Base-by-base conservation (phyloP, 805 yeast species). In the Ogataea paradorogensis region DNA sequence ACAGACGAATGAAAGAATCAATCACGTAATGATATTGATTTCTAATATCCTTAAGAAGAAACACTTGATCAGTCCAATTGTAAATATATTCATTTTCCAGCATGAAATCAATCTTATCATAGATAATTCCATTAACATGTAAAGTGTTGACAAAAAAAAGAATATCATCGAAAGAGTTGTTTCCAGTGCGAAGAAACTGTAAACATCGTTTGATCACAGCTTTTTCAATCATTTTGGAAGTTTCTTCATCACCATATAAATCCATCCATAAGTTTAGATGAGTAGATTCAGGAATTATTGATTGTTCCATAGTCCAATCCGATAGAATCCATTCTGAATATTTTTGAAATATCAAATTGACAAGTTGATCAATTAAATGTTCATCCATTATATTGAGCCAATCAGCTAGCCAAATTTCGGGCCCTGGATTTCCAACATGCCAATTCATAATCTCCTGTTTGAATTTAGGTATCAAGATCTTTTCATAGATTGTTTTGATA, bases 181-280 rank as follows among this genome's bases (percentile, higher is more conserved):
- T n/a, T 7, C 26, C 25, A 5, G 15, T 13, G 9, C 40, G 30
- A 9, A 36, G 10, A 9, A 16, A 20, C 6, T 13, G 7, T 0
- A 86, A 73, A 21, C 81, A 81, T 35, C 81, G 84, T 44, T 66
- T 72, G 47, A 81, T 76, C 0, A 84, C 66, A 4, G 71, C 65
- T 16, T 42, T 31, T 11, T 45, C 49, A 5, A 66, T 35, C 14
- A 50, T 29, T 8, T 40, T 32, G 3, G 45, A 39, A 23, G 52
- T 51, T 9, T 46, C 42, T 4, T 42, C 44, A 5, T 52, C 54
- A 6, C 65, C 66, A 18, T 58, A 48, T 3, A 67, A 53, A 35
- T 66, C 69, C 15, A 57, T 50, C 56, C 70, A 65, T 5, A 61
- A 43, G 5, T 44, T 40, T 15, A 69, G 41, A 40, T 45, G 52